Percentiles rank a stretch among this genome's conserved stretches.
Evolutionary conservation across 2,329 filamentous ascomycete species (phyloP).

Genomic region (Ophiocordyceps australis): DNA sequence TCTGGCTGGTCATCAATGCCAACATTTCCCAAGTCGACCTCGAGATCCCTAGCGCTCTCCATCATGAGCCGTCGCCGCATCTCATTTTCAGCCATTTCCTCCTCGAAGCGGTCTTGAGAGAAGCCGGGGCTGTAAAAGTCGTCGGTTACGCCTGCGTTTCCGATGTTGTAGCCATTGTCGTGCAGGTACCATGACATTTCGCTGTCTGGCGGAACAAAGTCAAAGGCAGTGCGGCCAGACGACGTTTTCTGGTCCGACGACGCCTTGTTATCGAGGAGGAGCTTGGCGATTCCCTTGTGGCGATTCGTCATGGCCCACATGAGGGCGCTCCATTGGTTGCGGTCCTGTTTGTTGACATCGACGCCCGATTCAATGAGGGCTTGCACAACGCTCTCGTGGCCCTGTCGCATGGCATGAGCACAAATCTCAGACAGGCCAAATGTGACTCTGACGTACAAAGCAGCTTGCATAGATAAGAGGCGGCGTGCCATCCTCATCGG

Average conservation of each 20-base stretch:
- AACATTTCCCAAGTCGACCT: slow-evolving; percentile 89
- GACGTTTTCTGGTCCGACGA: slow-evolving; percentile 94
- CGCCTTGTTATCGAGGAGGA: slow-evolving; percentile 79
- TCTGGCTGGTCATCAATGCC: slow-evolving; percentile 93
- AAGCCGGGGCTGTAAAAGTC: slow-evolving; percentile 93
- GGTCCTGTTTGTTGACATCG: slow-evolving; percentile 82
- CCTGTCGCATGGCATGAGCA: slow-evolving; percentile 23
- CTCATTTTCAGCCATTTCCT: slow-evolving; percentile 93
- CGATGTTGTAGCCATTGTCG: slow-evolving; percentile 83
- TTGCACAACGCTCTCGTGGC: slow-evolving; percentile 76
- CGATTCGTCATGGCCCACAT: slow-evolving; percentile 99
- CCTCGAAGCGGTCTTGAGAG: slow-evolving; percentile 84
- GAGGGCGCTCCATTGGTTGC: slow-evolving; percentile 89
- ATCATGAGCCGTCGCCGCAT: slow-evolving; percentile 96
- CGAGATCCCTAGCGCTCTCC: slow-evolving; percentile 93
- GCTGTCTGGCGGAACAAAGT: slow-evolving; percentile 88
- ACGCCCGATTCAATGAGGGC: slow-evolving; percentile 72
- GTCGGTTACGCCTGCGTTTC: slow-evolving; percentile 59
- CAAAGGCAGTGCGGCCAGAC: slow-evolving; percentile 81
- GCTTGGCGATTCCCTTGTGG: slow-evolving; percentile 89
- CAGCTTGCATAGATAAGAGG: slow-evolving; percentile 95
- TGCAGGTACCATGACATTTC: slow-evolving; percentile 94
- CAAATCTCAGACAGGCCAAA: slow-evolving; percentile 2
- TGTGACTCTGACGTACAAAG: slow-evolving; percentile 43
- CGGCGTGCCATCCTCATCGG: slow-evolving; percentile 91